Base-by-base conservation (phyloP, 177 flowering plant species). In the Tripterygium wilfordii region DNA sequence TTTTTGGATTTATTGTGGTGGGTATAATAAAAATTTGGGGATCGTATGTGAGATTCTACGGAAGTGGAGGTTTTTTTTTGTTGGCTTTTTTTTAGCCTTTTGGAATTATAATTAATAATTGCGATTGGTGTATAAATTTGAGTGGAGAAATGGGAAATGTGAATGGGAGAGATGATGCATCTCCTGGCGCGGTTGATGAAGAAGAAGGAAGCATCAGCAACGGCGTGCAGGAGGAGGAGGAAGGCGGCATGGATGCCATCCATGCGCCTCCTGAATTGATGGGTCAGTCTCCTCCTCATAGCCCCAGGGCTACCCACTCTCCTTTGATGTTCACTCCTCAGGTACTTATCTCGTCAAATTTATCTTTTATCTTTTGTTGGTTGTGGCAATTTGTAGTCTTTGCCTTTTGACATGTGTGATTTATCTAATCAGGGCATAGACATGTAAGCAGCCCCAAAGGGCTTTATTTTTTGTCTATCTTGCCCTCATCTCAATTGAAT, bases 271-370 rank as follows among this genome's bases (percentile, higher is more conserved):
- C 70, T 42, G 65, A 57, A 12, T 32, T 61, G 62, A 70, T 70
- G 68, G 80, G 73, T 43, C 83, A 70, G 3, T 71, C 83, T 20
- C 87, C 87, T 15, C 87, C 83, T 55, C 60, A 64, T n/a, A 75
- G 74, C 67, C 83, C 83, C 17, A 62, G 77, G 46, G 71, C 78
- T 59, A 63, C 72, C 27, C 78, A 68, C 4, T 69, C 84, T 1
- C 88, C 88, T 38, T 42, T 76, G 51, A 70, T 76, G 78, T 81
- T 81, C 58, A 66, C 80, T 61, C 85, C 85, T 53, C 84, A 81
- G 79, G 88, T 78, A 12, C 14, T 46, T 48, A 51, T 8, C 12
- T n/a, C n/a, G n/a, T n/a, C n/a, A n/a, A n/a, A n/a, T 36, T 47
- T 24, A 16, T 42, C 43, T 13, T 14, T 12, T 21, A 20, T 40